These are phyloP conservation scores for Metschnikowia aberdeeniae DNA, from an alignment of 805 yeast genomes.

Conservation along the genomic window DNA sequence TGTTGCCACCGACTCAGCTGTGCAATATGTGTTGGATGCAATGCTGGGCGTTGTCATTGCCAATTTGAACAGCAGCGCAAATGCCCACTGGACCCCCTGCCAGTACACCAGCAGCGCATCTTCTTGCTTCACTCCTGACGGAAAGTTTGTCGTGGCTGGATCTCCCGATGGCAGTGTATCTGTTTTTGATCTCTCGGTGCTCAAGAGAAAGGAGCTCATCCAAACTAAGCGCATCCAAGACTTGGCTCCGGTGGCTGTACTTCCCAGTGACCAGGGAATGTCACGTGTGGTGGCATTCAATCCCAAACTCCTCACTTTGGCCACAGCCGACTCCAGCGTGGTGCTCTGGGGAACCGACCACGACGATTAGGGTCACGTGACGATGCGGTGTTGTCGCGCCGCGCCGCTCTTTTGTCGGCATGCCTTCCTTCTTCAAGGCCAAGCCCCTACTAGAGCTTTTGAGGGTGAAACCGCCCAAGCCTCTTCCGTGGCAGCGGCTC, in stretches of 20 bases:
- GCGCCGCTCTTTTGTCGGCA: not conserved
- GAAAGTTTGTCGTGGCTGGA: constrained; percentile 36
- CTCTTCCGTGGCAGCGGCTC: constrained; percentile 7
- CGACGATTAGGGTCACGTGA: constrained; percentile 1
- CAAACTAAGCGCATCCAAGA: constrained; percentile 17
- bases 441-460: not conserved
- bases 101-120: constrained; percentile 33
- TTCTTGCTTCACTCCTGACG: constrained; percentile 38
- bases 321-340: constrained; percentile 40
- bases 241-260: constrained; percentile 22
- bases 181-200: constrained; percentile 26
- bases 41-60: constrained; percentile 53
- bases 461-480: not conserved
- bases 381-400: not conserved
- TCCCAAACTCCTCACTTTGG: constrained; percentile 57
- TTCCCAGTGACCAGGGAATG: constrained; percentile 25
- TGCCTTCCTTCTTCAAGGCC: not conserved
- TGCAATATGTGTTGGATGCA: constrained; percentile 66
- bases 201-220: constrained; percentile 15
- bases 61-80: constrained; percentile 16
- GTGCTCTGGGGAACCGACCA: constrained; percentile 33
- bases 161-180: constrained; percentile 22
- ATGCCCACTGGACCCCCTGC: constrained; percentile 21
- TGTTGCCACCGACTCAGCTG: constrained; percentile 49
- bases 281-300: constrained; percentile 55